Percentiles rank a stretch among this genome's conserved stretches.
phyloP scores from a whole-genome alignment of 129 eudicot species.

The Artemisia annua region DNA sequence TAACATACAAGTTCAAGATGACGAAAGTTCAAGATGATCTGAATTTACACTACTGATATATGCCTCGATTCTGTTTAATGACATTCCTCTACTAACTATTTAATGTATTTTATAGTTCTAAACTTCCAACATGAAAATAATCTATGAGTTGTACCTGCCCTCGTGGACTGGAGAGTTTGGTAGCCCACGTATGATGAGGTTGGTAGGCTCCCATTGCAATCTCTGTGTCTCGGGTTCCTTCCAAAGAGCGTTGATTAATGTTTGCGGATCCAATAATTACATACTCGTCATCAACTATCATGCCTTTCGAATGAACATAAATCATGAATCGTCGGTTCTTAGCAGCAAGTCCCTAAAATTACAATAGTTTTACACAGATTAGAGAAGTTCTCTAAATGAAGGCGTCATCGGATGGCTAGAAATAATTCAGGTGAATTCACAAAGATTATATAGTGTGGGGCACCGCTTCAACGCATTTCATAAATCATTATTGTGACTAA shows the following conservation, averaged over 20 bases:
- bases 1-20: no score
- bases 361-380: neutral
- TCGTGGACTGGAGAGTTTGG: constrained; percentile 49
- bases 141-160: constrained; percentile 61
- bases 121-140: neutral
- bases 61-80: no score
- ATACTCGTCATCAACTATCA: constrained; percentile 97
- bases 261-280: constrained; percentile 90
- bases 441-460: constrained; percentile 9
- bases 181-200: constrained; percentile 86
- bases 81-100: no score
- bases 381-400: neutral
- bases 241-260: constrained; percentile 91
- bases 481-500: no score
- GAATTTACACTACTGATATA: no score
- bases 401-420: neutral
- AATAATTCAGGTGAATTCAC: neutral
- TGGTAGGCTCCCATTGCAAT: constrained; percentile 99
- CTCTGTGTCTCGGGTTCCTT: constrained; percentile 96
- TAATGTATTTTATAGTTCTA: no score
- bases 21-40: no score
- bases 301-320: constrained; percentile 93
- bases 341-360: constrained; percentile 65
- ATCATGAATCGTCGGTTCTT: constrained; percentile 91
- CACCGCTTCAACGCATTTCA: neutral